Evolutionary conservation across 75 land plant genomes (phyloP).

Genomic region (Pinus albicaulis): DNA sequence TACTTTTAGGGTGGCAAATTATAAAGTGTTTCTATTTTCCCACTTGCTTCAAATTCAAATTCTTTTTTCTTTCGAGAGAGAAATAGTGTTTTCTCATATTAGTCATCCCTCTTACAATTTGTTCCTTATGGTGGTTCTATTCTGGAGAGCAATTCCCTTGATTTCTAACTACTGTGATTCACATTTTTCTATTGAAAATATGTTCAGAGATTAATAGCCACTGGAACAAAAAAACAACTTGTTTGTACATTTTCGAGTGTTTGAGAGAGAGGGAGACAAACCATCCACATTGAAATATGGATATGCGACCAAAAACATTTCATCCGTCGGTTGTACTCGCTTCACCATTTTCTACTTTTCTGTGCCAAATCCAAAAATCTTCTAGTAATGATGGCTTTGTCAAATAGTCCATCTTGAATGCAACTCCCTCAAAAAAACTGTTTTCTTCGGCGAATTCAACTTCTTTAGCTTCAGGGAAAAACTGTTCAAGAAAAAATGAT

Average conservation of each 20-base stretch:
- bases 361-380: conserved; percentile 85
- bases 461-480: conserved; percentile 91
- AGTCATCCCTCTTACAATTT: no score
- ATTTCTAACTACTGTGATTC: no score
- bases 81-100: no score
- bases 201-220: not conserved
- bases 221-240: not conserved
- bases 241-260: not conserved
- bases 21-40: not conserved
- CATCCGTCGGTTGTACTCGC: conserved; percentile 75
- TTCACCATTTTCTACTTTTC: conserved; percentile 89
- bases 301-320: conserved; percentile 80
- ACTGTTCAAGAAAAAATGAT: conserved; percentile 39
- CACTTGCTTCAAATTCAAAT: not conserved
- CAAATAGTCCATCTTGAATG: conserved; percentile 86
- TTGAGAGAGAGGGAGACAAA: conserved; percentile 10
- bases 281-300: conserved; percentile 98
- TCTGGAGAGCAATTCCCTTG: no score
- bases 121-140: no score
- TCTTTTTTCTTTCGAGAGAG: not conserved
- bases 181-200: no score
- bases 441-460: conserved; percentile 75
- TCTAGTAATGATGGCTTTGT: conserved; percentile 93
- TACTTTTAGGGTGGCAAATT: not conserved
- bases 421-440: conserved; percentile 72